These are phyloP conservation scores for Pythium brachiatum DNA, from an alignment of 352 stramenopile species.

Conservation along the genomic window DNA sequence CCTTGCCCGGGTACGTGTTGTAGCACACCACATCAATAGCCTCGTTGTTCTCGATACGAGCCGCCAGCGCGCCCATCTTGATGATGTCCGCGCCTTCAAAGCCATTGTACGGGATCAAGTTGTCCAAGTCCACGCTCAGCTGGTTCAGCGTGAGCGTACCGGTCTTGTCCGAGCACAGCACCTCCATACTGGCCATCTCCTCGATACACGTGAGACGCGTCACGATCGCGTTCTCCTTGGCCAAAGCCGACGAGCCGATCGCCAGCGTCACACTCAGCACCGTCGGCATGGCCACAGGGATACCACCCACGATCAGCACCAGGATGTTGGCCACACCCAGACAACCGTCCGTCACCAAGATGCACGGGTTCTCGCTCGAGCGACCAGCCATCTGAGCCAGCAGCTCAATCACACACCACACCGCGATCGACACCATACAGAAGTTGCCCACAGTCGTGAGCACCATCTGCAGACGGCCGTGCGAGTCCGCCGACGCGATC, in stretches of 20 bases:
- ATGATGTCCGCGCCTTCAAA: constrained; percentile 58
- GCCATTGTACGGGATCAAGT: constrained; percentile 74
- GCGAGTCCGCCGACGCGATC: constrained; percentile 67
- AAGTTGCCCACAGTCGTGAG: constrained; percentile 92
- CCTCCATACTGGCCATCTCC: constrained; percentile 90
- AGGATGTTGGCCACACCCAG: constrained; percentile 70
- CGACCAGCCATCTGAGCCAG: constrained; percentile 76
- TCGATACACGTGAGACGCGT: constrained; percentile 91
- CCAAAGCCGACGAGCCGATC: constrained; percentile 87
- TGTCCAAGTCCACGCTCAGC: constrained; percentile 92
- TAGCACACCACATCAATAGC: constrained; percentile 71
- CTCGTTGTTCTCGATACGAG: constrained; percentile 75
- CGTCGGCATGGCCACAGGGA: constrained; percentile 93
- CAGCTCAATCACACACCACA: constrained; percentile 86
- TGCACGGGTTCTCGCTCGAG: constrained; percentile 76
- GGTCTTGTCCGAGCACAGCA: constrained; percentile 96
- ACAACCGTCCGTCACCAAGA: constrained; percentile 74
- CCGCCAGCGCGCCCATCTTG: constrained; percentile 55
- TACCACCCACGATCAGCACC: constrained; percentile 90
- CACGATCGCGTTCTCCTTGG: constrained; percentile 92
- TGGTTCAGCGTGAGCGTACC: constrained; percentile 94
- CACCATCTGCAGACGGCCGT: constrained; percentile 89
- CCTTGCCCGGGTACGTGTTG: constrained; percentile 78
- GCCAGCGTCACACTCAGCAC: constrained; percentile 91
- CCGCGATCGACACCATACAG: constrained; percentile 84